phyloP scores from a whole-genome alignment of 257 asterid species.

The Solanum corneliomulleri region DNA sequence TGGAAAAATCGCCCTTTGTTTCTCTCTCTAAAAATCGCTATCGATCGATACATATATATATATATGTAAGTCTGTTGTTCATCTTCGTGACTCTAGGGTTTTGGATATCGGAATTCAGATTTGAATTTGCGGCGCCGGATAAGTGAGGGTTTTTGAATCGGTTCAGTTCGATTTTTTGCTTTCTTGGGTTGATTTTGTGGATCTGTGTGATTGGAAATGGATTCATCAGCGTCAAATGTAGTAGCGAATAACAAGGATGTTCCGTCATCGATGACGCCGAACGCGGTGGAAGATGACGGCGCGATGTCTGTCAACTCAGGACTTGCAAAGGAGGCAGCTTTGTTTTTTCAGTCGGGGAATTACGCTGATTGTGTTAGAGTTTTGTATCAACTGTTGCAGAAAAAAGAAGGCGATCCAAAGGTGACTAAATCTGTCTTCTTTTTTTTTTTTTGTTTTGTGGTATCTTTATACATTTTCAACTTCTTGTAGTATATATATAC shows the following conservation, averaged over 20 bases:
- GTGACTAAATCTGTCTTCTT: conserved; percentile 10
- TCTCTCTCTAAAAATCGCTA: conserved; percentile 19
- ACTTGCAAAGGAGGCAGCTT: conserved; percentile 75
- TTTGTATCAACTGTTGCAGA: conserved; percentile 51
- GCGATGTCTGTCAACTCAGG: conserved; percentile 51
- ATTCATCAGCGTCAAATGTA: conserved; percentile 27
- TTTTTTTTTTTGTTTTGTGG: background rate
- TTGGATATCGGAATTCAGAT: conserved; percentile 31
- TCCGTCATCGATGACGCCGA: conserved; percentile 7
- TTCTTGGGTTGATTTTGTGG: conserved; percentile 1
- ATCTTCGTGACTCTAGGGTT: conserved; percentile 41
- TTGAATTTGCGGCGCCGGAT: conserved; percentile 13
- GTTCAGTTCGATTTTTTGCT: background rate
- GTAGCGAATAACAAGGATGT: conserved; percentile 16
- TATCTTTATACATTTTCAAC: background rate
- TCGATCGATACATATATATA: background rate
- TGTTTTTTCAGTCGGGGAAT: conserved; percentile 69
- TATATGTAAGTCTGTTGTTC: background rate
- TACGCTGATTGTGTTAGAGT: conserved; percentile 46
- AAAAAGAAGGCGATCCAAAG: conserved; percentile 74
- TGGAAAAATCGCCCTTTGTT: background rate
- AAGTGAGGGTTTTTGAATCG: conserved; percentile 24
- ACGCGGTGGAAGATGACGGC: conserved; percentile 39
- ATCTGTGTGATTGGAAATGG: conserved; percentile 51
- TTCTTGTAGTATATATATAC: background rate